phyloP scores from a whole-genome alignment of 2,329 filamentous ascomycete genomes.

The Didymella pomorum region DNA sequence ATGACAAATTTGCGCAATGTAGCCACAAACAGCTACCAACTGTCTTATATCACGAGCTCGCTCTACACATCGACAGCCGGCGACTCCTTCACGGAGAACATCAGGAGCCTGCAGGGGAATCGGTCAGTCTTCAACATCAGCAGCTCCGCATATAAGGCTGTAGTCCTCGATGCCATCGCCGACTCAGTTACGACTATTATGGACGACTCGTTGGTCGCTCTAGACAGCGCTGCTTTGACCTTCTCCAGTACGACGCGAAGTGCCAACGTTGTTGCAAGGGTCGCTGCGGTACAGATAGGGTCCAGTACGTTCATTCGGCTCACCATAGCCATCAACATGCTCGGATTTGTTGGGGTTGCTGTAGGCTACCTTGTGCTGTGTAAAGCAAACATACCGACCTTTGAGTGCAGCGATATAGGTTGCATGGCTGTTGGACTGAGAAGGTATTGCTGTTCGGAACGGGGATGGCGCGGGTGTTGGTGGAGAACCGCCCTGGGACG shows the following conservation, averaged over 20 bases:
- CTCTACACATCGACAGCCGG: not conserved
- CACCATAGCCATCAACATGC: not conserved
- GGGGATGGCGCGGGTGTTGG: not conserved
- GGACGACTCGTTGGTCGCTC: not conserved
- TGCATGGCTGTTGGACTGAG: not conserved
- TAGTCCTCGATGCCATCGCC: not conserved
- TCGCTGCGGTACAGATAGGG: not conserved
- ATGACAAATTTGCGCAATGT: not conserved
- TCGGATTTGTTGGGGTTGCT: not conserved
- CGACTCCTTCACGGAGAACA: not conserved
- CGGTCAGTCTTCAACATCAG: not conserved
- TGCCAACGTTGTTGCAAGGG: not conserved
- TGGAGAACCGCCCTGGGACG: not conserved
- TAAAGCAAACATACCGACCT: not conserved
- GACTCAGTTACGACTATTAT: not conserved
- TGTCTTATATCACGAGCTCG: not conserved
- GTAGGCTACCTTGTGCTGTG: not conserved
- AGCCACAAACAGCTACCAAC: not conserved
- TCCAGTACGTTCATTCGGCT: not conserved
- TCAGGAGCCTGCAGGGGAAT: not conserved
- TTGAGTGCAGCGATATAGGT: not conserved
- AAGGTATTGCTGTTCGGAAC: not conserved
- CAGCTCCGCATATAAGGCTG: not conserved
- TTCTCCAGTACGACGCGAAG: not conserved
- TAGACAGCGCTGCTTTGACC: not conserved